These are phyloP conservation scores for Wickerhamomyces chambardii DNA, from an alignment of 805 yeast species.

Conservation along the genomic window DNA sequence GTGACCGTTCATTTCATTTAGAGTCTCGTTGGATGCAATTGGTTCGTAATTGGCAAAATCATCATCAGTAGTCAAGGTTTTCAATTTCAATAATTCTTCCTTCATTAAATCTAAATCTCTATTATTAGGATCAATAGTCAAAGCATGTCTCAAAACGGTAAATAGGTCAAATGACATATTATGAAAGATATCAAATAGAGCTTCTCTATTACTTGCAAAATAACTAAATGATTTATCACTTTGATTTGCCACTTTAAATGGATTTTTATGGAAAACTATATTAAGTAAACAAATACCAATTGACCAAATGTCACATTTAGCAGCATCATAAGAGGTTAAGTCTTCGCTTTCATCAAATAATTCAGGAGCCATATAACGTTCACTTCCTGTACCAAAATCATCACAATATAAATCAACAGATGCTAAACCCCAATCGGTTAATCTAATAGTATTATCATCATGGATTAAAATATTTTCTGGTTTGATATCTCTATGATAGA, in stretches of 20 bases:
- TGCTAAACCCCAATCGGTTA: conserved; percentile 74
- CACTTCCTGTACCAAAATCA: conserved; percentile 84
- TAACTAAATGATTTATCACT: conserved; percentile 77
- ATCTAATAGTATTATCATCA: conserved; percentile 43
- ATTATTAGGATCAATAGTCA: conserved; percentile 82
- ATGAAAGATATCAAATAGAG: conserved; percentile 86
- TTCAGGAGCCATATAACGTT: conserved; percentile 94
- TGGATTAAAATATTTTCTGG: conserved; percentile 67
- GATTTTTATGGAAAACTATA: conserved; percentile 81
- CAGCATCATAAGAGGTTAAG: conserved; percentile 61
- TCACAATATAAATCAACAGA: conserved; percentile 41
- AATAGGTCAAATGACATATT: conserved; percentile 82
- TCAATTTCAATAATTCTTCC: conserved; percentile 47
- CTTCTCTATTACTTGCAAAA: conserved; percentile 82
- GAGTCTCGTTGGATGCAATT: not conserved
- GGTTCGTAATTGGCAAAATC: conserved; percentile 38
- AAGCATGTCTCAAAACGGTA: conserved; percentile 66
- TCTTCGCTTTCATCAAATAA: conserved; percentile 53
- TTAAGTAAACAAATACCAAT: conserved; percentile 78
- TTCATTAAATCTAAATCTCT: conserved; percentile 59
- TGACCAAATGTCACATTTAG: conserved; percentile 85
- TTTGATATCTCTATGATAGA: conserved; percentile 78
- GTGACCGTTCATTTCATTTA: not conserved
- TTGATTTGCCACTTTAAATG: conserved; percentile 74
- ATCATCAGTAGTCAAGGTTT: conserved; percentile 78